Evolutionary conservation across 2,329 filamentous ascomycete genomes (phyloP), one percentile per base, ranked within the genome.

Genomic region (Hypocreales sp.): DNA sequence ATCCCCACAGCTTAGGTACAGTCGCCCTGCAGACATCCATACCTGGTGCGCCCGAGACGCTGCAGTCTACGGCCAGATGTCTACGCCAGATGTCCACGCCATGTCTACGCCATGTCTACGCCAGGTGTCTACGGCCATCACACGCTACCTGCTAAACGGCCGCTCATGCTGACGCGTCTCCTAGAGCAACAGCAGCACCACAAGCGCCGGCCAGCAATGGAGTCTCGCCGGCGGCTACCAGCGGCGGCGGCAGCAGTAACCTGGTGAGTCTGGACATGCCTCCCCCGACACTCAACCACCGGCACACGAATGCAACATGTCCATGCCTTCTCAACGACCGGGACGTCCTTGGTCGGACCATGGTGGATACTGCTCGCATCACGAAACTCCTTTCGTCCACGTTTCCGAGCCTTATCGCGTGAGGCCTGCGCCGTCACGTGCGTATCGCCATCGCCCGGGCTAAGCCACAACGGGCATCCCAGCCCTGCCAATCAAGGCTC

Each of bases 1-100:
- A 37, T 53, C 61, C 28, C 55, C 59, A 23, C 61, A 63, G 36
- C 35, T 55, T 35, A 60, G 58, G 63, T 67, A 49, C 46, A 60
- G 22, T 11, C 21, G n/a, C n/a, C n/a, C n/a, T n/a, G n/a, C n/a
- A n/a, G n/a, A n/a, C n/a, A n/a, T n/a, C n/a, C n/a, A n/a, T n/a
- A n/a, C n/a, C n/a, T n/a, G n/a, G n/a, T n/a, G n/a, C n/a, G n/a
- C n/a, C n/a, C n/a, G n/a, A n/a, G n/a, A n/a, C n/a, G n/a, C n/a
- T n/a, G n/a, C n/a, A 15, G 15, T 7, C 13, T 14, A 9, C 8
- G 15, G 10, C 15, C 21, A n/a, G 12, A 4, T 4, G 19, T 13
- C 22, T 15, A 24, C 15, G 10, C 15, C 22, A 23, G 6, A 15
- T 22, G 6, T 8, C n/a, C 20, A 21, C 7, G 20, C 20, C 8